These are phyloP conservation scores for Bromus sterilis DNA, from an alignment of 176 grass and related monocot species.

Conservation along the genomic window DNA sequence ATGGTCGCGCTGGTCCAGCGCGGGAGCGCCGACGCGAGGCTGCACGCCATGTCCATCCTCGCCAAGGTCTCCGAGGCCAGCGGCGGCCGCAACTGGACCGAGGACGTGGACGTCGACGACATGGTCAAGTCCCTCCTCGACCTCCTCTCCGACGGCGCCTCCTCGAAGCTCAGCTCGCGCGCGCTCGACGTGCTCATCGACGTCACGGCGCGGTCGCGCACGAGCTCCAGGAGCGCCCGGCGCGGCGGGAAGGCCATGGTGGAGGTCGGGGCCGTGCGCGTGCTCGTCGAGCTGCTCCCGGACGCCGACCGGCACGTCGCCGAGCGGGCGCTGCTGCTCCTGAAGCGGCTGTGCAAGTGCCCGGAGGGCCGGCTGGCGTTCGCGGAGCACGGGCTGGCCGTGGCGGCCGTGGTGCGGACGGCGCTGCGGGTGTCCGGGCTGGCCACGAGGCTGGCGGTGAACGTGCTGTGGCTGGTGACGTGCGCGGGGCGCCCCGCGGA, in stretches of 20 bases:
- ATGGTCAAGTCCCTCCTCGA: constrained; percentile 64
- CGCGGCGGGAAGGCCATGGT: constrained; percentile 36
- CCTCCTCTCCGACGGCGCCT: constrained; percentile 64
- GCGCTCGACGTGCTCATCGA: constrained; percentile 58
- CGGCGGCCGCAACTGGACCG: constrained; percentile 35
- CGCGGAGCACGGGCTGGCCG: constrained; percentile 54
- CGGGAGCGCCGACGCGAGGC: constrained; percentile 60
- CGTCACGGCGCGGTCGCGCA: constrained; percentile 28
- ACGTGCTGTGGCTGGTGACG: constrained; percentile 57
- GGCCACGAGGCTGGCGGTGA: constrained; percentile 53
- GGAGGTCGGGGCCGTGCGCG: constrained; percentile 47
- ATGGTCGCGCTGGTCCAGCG: constrained; percentile 50
- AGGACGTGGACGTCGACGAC: constrained; percentile 16
- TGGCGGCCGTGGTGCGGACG: constrained; percentile 33
- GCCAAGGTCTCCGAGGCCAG: constrained; percentile 37
- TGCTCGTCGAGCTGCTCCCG: constrained; percentile 61
- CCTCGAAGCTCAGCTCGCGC: constrained; percentile 58
- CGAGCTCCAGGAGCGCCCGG: constrained; percentile 16
- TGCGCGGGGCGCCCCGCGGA: constrained; percentile 34
- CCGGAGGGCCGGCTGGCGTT: constrained; percentile 63
- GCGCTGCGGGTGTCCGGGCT: constrained; percentile 47
- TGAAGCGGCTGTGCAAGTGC: constrained; percentile 67
- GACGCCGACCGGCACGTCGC: constrained; percentile 39
- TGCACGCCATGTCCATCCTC: constrained; percentile 55
- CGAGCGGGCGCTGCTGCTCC: constrained; percentile 58